These are phyloP conservation scores for Apium graveolens DNA, from an alignment of 129 eudicot species.

Conservation along the genomic window DNA sequence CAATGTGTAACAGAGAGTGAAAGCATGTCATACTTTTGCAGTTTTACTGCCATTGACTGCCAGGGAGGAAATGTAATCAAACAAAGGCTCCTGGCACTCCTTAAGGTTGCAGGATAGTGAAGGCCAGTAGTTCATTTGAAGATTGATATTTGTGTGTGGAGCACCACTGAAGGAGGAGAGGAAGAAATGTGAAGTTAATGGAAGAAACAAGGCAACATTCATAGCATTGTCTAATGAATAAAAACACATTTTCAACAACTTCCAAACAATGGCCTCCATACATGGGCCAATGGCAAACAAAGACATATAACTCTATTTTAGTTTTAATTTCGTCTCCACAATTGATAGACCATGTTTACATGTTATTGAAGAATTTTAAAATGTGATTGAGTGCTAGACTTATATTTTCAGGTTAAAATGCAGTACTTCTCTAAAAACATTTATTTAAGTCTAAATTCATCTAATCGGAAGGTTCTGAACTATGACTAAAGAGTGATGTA, in stretches of 20 bases:
- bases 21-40: constrained; percentile 50
- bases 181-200: background rate
- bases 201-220: background rate
- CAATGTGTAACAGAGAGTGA: background rate
- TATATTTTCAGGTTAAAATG: background rate
- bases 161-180: constrained; percentile 49
- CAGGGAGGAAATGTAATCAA: constrained; percentile 63
- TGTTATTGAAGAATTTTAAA: background rate
- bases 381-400: background rate
- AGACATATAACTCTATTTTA: background rate
- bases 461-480: background rate
- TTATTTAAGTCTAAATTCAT: background rate
- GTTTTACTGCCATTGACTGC: constrained; percentile 67
- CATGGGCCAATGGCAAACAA: background rate
- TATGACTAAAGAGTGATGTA: background rate
- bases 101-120: constrained; percentile 82
- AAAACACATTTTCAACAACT: background rate
- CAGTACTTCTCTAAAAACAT: background rate
- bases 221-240: background rate
- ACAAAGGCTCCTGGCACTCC: constrained; percentile 81
- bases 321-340: background rate
- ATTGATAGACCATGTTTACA: background rate
- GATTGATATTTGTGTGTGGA: constrained; percentile 88
- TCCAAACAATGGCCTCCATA: background rate
- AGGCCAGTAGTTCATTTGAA: constrained; percentile 97